Conservation (phyloP, 2,329 filamentous ascomycete genomes). For the Aspergillus phoenicis region DNA sequence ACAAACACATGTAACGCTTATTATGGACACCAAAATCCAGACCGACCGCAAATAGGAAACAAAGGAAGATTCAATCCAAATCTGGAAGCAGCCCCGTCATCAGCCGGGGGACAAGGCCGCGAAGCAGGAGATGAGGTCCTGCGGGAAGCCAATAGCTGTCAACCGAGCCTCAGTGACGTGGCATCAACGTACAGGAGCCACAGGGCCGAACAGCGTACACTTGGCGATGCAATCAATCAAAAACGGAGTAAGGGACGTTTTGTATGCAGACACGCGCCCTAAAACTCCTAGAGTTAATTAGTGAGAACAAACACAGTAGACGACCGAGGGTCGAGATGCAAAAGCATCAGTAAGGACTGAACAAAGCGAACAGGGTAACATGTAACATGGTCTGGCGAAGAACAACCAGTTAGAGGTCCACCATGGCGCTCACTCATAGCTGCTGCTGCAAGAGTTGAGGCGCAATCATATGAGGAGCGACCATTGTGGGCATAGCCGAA, state of each 20-base stretch:
- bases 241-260: neutral
- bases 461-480: conserved; percentile 46
- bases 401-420: neutral
- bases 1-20: conserved; percentile 12
- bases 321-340: neutral
- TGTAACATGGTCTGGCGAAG: neutral
- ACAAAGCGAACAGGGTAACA: neutral
- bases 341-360: neutral
- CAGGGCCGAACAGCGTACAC: neutral
- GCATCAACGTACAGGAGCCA: conserved; percentile 1
- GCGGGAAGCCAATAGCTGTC: neutral
- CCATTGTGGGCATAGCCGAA: conserved; percentile 44
- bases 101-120: neutral
- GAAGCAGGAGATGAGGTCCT: neutral
- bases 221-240: conserved; percentile 3
- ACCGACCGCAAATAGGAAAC: conserved; percentile 14
- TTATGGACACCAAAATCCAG: conserved; percentile 11
- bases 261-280: neutral
- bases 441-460: conserved; percentile 48
- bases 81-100: neutral
- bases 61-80: conserved; percentile 5
- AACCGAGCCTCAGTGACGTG: neutral
- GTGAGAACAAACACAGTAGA: neutral
- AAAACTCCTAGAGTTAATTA: neutral
- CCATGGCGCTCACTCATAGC: conserved; percentile 30